A percentile compares a stretch with the other conserved stretches of the same genome.
These are phyloP conservation scores for Venturia effusa DNA, from an alignment of 2,329 filamentous ascomycete species.

Conservation along the genomic window DNA sequence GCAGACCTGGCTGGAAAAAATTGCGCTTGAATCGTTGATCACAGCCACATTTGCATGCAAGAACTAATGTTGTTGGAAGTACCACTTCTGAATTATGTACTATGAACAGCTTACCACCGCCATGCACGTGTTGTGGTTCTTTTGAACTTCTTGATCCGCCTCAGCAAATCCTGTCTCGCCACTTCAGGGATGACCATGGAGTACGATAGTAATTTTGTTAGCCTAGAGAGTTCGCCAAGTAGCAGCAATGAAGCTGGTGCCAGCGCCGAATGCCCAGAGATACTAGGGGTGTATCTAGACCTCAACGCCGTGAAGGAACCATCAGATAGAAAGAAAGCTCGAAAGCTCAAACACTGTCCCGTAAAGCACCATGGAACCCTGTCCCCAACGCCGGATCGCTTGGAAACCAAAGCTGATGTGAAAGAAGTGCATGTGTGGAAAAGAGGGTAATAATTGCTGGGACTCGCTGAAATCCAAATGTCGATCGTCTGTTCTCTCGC, in stretches of 20 bases:
- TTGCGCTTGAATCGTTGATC: not conserved
- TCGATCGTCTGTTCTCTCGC: not conserved
- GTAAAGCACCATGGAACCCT: not conserved
- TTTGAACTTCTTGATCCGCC: not conserved
- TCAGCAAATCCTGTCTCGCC: not conserved
- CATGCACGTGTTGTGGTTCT: not conserved
- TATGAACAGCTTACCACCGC: not conserved
- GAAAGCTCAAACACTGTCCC: not conserved
- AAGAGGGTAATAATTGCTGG: not conserved
- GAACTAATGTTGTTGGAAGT: not conserved
- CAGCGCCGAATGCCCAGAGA: not conserved
- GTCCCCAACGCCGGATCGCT: not conserved
- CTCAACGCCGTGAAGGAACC: not conserved
- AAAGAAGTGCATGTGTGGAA: not conserved
- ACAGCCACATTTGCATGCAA: not conserved
- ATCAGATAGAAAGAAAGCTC: not conserved
- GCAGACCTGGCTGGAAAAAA: not conserved
- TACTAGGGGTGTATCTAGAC: conserved; percentile 2
- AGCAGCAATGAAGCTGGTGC: not conserved
- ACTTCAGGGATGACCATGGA: not conserved
- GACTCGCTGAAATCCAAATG: not conserved
- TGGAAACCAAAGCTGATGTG: not conserved
- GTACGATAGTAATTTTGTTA: not conserved
- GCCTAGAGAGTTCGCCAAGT: not conserved
- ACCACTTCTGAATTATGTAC: not conserved